These are phyloP conservation scores for Coprinopsis marcescibilis DNA, from an alignment of 768 basidiomycete genomes.

Conservation along the genomic window DNA sequence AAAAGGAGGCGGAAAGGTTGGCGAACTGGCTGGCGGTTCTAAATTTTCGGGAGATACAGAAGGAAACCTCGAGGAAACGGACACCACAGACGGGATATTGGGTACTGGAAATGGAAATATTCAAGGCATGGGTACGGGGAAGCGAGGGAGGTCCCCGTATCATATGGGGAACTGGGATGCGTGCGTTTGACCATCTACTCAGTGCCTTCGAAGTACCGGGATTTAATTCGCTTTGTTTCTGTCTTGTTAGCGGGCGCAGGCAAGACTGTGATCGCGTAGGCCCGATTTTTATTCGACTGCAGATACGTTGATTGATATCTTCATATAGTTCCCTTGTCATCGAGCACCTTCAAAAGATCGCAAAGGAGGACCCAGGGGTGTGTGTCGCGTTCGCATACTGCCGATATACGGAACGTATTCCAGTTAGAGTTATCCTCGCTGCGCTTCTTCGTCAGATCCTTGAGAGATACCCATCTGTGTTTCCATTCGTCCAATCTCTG, in stretches of 20 bases:
- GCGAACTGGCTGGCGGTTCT: background rate
- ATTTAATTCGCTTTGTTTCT: too few relatives aligned
- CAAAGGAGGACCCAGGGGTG: background rate
- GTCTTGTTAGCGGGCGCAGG: constrained; percentile 4
- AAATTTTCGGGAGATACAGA: background rate
- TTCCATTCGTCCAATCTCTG: background rate
- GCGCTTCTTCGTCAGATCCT: constrained; percentile 1
- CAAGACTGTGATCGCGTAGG: constrained; percentile 4
- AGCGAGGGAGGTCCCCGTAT: too few relatives aligned
- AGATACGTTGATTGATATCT: background rate
- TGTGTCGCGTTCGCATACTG: constrained; percentile 1
- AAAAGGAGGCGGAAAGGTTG: too few relatives aligned
- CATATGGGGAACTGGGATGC: constrained; percentile 4
- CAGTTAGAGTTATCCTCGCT: background rate
- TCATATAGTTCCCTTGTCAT: background rate
- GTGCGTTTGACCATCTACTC: background rate
- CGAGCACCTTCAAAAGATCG: background rate
- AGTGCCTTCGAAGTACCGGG: too few relatives aligned
- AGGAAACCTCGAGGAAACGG: background rate
- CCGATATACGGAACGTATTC: background rate
- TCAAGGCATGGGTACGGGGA: background rate
- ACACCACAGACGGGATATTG: background rate
- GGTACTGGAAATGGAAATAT: background rate
- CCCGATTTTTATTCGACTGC: background rate
- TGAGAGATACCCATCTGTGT: background rate